A percentile compares a stretch with the other conserved stretches of the same genome.
These are phyloP conservation scores for Butyriboletus loyo DNA, from an alignment of 768 basidiomycete species.

Conservation along the genomic window DNA sequence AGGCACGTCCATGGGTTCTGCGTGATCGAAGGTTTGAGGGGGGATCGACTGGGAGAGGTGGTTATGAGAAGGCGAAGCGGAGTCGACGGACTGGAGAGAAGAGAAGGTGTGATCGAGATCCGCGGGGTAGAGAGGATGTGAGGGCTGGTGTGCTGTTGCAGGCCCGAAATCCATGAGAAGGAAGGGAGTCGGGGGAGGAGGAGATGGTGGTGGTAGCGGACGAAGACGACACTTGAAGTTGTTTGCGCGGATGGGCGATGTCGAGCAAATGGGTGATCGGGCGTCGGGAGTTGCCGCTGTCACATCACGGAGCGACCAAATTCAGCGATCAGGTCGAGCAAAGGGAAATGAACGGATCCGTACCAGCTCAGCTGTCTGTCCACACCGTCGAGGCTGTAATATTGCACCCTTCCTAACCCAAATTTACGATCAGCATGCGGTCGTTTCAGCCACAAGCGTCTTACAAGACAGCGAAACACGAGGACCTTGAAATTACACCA, in stretches of 20 bases:
- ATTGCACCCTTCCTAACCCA: neutral
- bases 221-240: slow-evolving; percentile 32
- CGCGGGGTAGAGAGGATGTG: slow-evolving; percentile 44
- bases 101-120: slow-evolving; percentile 59
- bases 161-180: slow-evolving; percentile 52
- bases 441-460: slow-evolving; percentile 11
- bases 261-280: slow-evolving; percentile 52
- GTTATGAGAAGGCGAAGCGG: slow-evolving; percentile 37
- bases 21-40: slow-evolving; percentile 45
- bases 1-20: slow-evolving; percentile 52
- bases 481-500: slow-evolving; percentile 1
- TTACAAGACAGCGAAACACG: slow-evolving; percentile 6
- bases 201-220: slow-evolving; percentile 29
- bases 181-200: slow-evolving; percentile 28
- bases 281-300: slow-evolving; percentile 53
- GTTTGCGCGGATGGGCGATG: slow-evolving; percentile 32
- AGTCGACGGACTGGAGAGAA: slow-evolving; percentile 43
- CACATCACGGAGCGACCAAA: slow-evolving; percentile 36
- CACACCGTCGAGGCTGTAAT: slow-evolving; percentile 9
- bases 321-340: slow-evolving; percentile 37
- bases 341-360: slow-evolving; percentile 25
- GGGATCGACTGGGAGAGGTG: slow-evolving; percentile 34
- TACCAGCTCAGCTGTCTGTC: slow-evolving; percentile 22
- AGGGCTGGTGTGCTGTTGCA: slow-evolving; percentile 33
- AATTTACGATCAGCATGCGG: slow-evolving; percentile 16